Base-by-base conservation (phyloP, 2,329 filamentous ascomycete genomes). In the Fusarium staphyleae region DNA sequence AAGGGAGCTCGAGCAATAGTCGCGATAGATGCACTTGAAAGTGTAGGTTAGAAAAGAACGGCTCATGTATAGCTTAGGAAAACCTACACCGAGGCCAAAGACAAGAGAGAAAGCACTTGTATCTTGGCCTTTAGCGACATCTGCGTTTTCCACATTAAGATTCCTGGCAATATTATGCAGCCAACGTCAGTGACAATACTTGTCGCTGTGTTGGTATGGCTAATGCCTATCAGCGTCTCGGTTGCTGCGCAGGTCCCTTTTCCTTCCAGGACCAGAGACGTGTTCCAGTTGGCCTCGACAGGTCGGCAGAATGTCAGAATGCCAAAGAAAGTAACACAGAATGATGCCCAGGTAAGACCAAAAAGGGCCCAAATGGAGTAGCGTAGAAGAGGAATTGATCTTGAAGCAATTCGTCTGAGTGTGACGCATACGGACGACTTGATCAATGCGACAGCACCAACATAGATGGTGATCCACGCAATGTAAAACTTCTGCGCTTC, bases 121-220 rank as follows among this genome's bases (percentile, higher is more conserved):
- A 52, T 11, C 14, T 52, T 48, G 4, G 44, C 15, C 3, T 32
- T 48, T 2, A 41, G 3, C 9, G 49, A 19, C 49, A 52, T 52
- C 1, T 48, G 43, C 2, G 49, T 52, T 13, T 52, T 52, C 44
- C 49, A 48, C 11, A 52, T 30, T 3, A 52, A 2, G 4, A 52
- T 18, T 1, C 43, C 49, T 0, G 44, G 49, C 3, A 52, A 5
- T 0, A 48, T 22, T 5, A 52, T 32, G 15, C 49, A 48, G 1
- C 36, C 49, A 14, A 52, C 13, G 11, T 52, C 49, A 3, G 36
- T 52, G 1, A 52, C 24, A 11, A 52, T 52, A 42, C 49, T 52
- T 1, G 49, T 42, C 5, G 24, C 43, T 2, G 49, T 52, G 12
- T 52, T 52, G 2, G 49, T 52, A 12, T 52, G 43, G 5, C 35